These are phyloP conservation scores for Coffea canephora DNA, from an alignment of 257 asterid species.

Conservation along the genomic window DNA sequence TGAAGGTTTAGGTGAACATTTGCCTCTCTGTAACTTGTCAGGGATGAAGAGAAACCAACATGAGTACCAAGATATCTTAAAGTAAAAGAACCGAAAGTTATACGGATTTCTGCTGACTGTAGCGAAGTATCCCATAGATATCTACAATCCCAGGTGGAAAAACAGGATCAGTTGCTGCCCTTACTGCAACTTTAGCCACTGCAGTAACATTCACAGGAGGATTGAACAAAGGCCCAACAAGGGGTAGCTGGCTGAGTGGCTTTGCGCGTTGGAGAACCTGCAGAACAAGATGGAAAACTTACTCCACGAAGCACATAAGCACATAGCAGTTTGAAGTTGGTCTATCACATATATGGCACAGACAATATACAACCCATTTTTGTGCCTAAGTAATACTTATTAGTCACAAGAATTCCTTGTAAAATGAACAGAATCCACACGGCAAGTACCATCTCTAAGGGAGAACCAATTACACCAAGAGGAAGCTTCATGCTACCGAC, in stretches of 20 bases:
- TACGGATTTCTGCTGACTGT: constrained; percentile 61
- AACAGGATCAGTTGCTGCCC: constrained; percentile 86
- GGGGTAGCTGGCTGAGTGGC: constrained; percentile 60
- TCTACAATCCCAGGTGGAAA: constrained; percentile 92
- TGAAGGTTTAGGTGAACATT: not conserved
- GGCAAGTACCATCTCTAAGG: constrained; percentile 67
- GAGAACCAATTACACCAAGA: constrained; percentile 85
- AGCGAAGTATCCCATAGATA: constrained; percentile 63
- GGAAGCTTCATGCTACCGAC: constrained; percentile 88
- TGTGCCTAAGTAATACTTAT: no score
- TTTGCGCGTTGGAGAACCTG: constrained; percentile 81
- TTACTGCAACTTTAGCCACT: constrained; percentile 81
- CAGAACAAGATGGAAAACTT: constrained; percentile 5
- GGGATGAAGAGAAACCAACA: not conserved
- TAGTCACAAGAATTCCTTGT: not conserved
- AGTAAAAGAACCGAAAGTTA: not conserved
- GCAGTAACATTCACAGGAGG: constrained; percentile 80
- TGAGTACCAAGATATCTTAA: not conserved
- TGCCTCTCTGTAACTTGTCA: not conserved
- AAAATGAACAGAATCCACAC: not conserved
- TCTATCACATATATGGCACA: not conserved
- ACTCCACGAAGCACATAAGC: not conserved
- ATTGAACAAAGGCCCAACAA: constrained; percentile 79
- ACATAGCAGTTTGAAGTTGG: not conserved
- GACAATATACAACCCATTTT: not conserved